Evolutionary conservation across 805 yeast species (phyloP).

Genomic region (Cyberlindnera maritima): DNA sequence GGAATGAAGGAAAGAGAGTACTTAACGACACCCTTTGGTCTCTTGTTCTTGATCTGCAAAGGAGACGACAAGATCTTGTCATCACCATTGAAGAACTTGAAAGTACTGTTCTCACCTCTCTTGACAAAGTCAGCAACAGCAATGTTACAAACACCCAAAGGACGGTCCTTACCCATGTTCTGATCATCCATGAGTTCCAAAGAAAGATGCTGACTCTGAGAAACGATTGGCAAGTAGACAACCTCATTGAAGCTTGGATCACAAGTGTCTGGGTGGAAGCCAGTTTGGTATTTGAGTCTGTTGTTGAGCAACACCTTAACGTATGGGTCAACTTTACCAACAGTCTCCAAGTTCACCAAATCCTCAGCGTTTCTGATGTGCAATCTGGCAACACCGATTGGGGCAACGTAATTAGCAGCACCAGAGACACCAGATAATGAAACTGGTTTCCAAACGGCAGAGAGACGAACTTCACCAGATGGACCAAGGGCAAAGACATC

Average conservation of each 20-base stretch:
- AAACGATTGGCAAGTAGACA: conserved; percentile 56
- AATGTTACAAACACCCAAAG: conserved; percentile 56
- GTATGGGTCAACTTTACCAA: conserved; percentile 78
- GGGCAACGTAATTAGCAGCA: conserved; percentile 48
- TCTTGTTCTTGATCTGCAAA: conserved; percentile 32
- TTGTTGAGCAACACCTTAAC: conserved; percentile 58
- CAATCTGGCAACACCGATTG: conserved; percentile 66
- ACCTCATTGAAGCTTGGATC: conserved; percentile 62
- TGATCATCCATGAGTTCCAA: conserved; percentile 68
- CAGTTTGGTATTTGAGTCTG: conserved; percentile 52
- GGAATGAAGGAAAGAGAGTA: conserved; percentile 67
- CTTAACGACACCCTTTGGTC: conserved; percentile 48
- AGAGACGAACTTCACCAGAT: conserved; percentile 50
- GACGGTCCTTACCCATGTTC: conserved; percentile 57
- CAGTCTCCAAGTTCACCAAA: conserved; percentile 55
- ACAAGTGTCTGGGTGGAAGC: conserved; percentile 48
- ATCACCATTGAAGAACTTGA: conserved; percentile 49
- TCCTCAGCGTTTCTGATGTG: conserved; percentile 53
- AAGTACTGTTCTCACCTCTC: conserved; percentile 45
- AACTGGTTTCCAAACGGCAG: conserved; percentile 71
- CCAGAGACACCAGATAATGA: conserved; percentile 49
- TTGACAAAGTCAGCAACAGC: conserved; percentile 47
- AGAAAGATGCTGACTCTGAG: conserved; percentile 56
- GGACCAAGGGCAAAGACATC: conserved; percentile 50
- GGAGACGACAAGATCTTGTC: conserved; percentile 39